Conservation (phyloP, 1,284 basidiomycete genomes). For the Leucoagaricus sp. region DNA sequence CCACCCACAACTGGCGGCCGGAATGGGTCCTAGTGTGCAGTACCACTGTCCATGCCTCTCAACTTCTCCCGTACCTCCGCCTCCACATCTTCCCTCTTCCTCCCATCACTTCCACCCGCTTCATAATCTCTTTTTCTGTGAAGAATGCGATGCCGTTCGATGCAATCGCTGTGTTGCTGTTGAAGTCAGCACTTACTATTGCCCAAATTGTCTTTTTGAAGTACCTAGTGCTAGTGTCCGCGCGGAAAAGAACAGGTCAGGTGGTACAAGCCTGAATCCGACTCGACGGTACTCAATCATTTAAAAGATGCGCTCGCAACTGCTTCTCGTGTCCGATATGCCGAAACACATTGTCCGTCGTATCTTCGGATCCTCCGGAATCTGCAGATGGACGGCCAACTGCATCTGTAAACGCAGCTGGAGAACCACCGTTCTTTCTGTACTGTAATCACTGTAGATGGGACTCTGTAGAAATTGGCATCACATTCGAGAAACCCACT, state of each 20-base stretch:
- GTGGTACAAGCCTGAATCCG: conserved; percentile 1
- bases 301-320: conserved; percentile 88
- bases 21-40: conserved; percentile 53
- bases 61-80: conserved; percentile 63
- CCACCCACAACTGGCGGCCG: background rate
- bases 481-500: conserved; percentile 95
- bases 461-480: conserved; percentile 90
- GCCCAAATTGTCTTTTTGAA: conserved; percentile 98
- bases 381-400: conserved; percentile 52
- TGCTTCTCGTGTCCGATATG: conserved; percentile 97
- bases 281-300: conserved; percentile 1
- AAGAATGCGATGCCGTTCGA: conserved; percentile 94
- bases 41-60: conserved; percentile 78
- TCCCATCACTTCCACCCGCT: conserved; percentile 81
- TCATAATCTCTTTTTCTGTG: conserved; percentile 92
- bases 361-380: conserved; percentile 83
- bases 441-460: conserved; percentile 93
- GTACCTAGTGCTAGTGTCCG: conserved; percentile 96
- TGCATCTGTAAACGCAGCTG: conserved; percentile 55
- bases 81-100: conserved; percentile 73
- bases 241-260: conserved; percentile 90
- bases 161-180: conserved; percentile 91
- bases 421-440: conserved; percentile 88
- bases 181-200: conserved; percentile 96
- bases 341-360: conserved; percentile 83